Base-by-base conservation (phyloP, 495 filamentous ascomycete species). In the Penicillium lagena region DNA sequence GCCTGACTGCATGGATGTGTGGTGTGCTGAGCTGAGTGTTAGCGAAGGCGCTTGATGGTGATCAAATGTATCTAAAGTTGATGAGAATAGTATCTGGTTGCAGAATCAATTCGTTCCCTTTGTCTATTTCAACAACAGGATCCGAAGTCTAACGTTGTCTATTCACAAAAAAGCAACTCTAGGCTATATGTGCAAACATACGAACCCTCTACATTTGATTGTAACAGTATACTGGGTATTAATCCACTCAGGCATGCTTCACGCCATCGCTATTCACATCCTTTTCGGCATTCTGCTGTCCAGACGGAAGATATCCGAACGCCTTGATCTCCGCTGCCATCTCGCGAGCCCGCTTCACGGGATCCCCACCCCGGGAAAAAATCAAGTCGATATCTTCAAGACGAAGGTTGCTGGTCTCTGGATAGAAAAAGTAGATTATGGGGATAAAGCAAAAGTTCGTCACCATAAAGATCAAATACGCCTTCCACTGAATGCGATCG, bases 381-480 rank as follows among this genome's bases (percentile, higher is more conserved):
- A 68, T 55, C 17, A 59, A 43, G 37, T 69, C 63, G 13, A 67
- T 60, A 29, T 63, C 60, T 39, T 66, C 64, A 4, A 70, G 56
- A 51, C 63, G 80, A 67, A 55, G 61, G 43, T 62, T 64, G n/a
- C 61, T 54, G 1, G 70, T 72, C 34, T 72, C 67, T 0, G 68
- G 67, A 46, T 66, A 72, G 40, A 56, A 67, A 54, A 70, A 70
- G 43, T 71, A 73, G 17, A 73, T 51, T 8, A 70, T 52, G 4
- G 70, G 70, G 12, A 73, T 52, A 44, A 72, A 76, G 1, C 63
- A 42, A 13, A 68, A 64, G 50, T 82, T 82, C 47, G 79, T 74
- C 34, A 71, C 68, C 47, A 73, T 75, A 60, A 76, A 85, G 39
- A 82, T 76, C 48, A 83, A 63, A 56, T 77, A 83, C 45, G 76